Percentiles rank a stretch among this genome's conserved stretches.
Conservation (phyloP, 768 basidiomycete species). For the Hygrophorus russula region DNA sequence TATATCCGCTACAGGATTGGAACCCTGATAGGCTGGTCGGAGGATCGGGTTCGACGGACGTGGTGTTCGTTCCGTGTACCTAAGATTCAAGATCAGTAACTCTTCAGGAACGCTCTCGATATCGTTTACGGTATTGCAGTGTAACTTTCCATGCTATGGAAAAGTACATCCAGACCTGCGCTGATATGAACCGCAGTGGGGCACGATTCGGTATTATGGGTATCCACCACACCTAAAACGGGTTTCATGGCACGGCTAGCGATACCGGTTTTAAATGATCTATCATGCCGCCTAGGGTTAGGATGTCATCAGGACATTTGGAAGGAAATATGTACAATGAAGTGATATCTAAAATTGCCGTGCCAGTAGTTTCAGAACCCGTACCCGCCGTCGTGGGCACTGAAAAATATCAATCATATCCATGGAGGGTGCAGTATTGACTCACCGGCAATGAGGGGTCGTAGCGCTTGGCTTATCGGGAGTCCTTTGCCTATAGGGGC, state of each 20-base stretch:
- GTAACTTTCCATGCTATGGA: conserved; percentile 92
- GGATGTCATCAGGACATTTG: no score
- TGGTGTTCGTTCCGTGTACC: conserved; percentile 85
- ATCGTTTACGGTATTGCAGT: conserved; percentile 77
- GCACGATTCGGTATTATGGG: conserved; percentile 84
- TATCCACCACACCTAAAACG: conserved; percentile 77
- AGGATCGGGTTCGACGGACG: conserved; percentile 84
- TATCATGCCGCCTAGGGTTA: not conserved
- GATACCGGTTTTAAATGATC: conserved; percentile 94
- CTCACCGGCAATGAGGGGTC: conserved; percentile 65
- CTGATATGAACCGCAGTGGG: conserved; percentile 90
- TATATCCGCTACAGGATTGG: conserved; percentile 91
- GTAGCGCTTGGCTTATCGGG: conserved; percentile 62
- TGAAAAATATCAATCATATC: not conserved
- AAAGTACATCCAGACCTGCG: conserved; percentile 90
- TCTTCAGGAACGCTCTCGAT: conserved; percentile 4
- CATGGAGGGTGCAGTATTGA: not conserved
- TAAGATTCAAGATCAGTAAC: conserved; percentile 14
- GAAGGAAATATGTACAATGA: conserved; percentile 25
- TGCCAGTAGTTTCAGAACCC: conserved; percentile 90
- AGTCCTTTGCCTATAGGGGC: conserved; percentile 90
- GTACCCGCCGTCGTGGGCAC: conserved; percentile 72
- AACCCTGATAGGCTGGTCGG: conserved; percentile 88
- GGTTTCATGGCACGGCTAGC: conserved; percentile 88
- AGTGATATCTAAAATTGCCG: conserved; percentile 89